Percentiles rank a stretch among this genome's conserved stretches.
Evolutionary conservation across 179 eudicot genomes (phyloP).

Genomic region (Beta macrorhiza): DNA sequence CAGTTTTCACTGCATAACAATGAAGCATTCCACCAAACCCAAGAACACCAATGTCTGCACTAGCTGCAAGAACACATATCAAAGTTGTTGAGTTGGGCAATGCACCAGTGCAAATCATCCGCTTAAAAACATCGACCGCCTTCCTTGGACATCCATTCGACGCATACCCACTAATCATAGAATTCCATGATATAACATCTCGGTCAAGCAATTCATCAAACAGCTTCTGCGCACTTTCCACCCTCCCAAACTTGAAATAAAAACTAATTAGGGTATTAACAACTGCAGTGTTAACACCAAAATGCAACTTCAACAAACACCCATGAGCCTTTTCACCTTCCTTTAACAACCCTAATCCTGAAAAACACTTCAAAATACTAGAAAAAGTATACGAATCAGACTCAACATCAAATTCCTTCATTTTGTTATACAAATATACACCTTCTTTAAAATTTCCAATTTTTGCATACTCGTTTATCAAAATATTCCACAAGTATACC

Average conservation of each 20-base stretch:
- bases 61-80: conserved; percentile 56
- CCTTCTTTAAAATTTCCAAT: conserved; percentile 36
- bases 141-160: conserved; percentile 47
- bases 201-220: conserved; percentile 38
- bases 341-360: conserved; percentile 34
- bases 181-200: conserved; percentile 15
- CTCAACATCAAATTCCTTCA: conserved; percentile 30
- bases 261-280: conserved; percentile 58
- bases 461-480: conserved; percentile 40
- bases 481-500: conserved; percentile 39
- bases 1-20: conserved; percentile 51
- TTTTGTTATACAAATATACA: conserved; percentile 25
- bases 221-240: conserved; percentile 38
- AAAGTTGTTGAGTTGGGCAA: conserved; percentile 53
- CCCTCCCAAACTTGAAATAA: conserved; percentile 56
- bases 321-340: conserved; percentile 54
- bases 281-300: conserved; percentile 44
- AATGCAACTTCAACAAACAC: conserved; percentile 41
- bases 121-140: conserved; percentile 51
- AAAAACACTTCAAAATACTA: conserved; percentile 55
- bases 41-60: conserved; percentile 45
- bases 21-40: conserved; percentile 55
- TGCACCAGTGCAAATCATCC: conserved; percentile 43
- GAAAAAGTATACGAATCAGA: conserved; percentile 43
- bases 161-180: conserved; percentile 59